phyloP scores from a whole-genome alignment of 768 basidiomycete genomes.

The Gloeophyllum trabeum region DNA sequence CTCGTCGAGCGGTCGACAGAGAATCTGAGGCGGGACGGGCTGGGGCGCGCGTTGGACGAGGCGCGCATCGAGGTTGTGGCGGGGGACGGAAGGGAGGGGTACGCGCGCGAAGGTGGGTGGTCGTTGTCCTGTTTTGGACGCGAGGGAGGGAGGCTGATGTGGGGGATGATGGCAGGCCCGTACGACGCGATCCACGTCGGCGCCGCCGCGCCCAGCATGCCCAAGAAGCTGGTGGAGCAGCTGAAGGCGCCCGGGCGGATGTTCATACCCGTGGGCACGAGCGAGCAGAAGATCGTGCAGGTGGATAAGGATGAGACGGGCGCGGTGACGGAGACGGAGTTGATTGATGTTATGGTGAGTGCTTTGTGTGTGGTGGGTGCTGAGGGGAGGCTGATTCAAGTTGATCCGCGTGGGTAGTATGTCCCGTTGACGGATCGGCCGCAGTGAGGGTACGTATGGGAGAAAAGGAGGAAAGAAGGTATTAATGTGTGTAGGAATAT shows the following conservation, averaged over 20 bases:
- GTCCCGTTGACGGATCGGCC: constrained; percentile 55
- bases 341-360: constrained; percentile 80
- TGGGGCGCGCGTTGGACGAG: constrained; percentile 38
- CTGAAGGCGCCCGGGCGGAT: constrained; percentile 68
- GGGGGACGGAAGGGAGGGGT: constrained; percentile 78
- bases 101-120: neutral
- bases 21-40: constrained; percentile 61
- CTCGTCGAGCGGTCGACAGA: constrained; percentile 58
- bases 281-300: constrained; percentile 50
- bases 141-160: no score
- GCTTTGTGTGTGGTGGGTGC: neutral
- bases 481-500: no score
- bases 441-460: no score
- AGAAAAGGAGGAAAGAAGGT: no score
- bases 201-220: constrained; percentile 74
- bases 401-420: constrained; percentile 43
- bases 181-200: constrained; percentile 91
- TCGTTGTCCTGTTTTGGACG: no score
- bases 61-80: constrained; percentile 50
- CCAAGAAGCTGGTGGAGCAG: constrained; percentile 64
- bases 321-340: constrained; percentile 41
- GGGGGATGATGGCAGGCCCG: constrained; percentile 28
- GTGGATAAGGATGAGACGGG: constrained; percentile 74
- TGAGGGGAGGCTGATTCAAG: no score
- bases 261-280: constrained; percentile 84